Percentiles rank a stretch among this genome's conserved stretches.
These are phyloP conservation scores for Hanseniaspora clermontiae DNA, from an alignment of 805 yeast species.

Conservation along the genomic window DNA sequence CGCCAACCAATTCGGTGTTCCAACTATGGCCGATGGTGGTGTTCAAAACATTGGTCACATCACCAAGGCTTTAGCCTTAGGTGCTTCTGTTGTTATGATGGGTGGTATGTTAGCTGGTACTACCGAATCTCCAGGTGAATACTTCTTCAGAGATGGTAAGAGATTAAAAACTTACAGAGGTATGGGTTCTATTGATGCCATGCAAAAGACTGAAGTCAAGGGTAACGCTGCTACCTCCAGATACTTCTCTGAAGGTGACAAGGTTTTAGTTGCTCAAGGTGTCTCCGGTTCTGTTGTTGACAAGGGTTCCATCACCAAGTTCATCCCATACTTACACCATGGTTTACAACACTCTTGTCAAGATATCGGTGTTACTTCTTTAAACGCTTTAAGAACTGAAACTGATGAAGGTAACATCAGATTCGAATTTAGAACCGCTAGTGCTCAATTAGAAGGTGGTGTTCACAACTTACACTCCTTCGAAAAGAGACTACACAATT, in stretches of 20 bases:
- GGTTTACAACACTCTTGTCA: constrained; percentile 98
- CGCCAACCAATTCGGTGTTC: constrained; percentile 91
- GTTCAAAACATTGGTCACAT: constrained; percentile 97
- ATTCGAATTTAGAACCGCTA: constrained; percentile 95
- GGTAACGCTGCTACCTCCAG: constrained; percentile 98
- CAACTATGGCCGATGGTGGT: constrained; percentile 99
- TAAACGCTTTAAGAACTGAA: constrained; percentile 47
- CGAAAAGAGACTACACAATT: constrained; percentile 93
- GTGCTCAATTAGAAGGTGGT: constrained; percentile 98
- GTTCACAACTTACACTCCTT: constrained; percentile 90
- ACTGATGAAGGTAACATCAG: constrained; percentile 63
- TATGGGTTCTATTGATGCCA: constrained; percentile 98
- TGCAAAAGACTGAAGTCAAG: constrained; percentile 75
- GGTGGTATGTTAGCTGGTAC: constrained; percentile 99
- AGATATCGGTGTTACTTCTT: constrained; percentile 79
- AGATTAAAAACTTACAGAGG: constrained; percentile 96
- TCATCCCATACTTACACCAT: constrained; percentile 82
- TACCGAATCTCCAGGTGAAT: constrained; percentile 94
- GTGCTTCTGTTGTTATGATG: constrained; percentile 98
- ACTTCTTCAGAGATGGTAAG: constrained; percentile 95
- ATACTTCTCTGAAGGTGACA: constrained; percentile 91
- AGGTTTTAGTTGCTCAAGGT: constrained; percentile 97
- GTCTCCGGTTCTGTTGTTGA: constrained; percentile 94
- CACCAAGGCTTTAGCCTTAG: constrained; percentile 89
- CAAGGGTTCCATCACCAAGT: constrained; percentile 89